Conservation (phyloP, 176 grass and related monocot species). For the Pontederia crassipes region DNA sequence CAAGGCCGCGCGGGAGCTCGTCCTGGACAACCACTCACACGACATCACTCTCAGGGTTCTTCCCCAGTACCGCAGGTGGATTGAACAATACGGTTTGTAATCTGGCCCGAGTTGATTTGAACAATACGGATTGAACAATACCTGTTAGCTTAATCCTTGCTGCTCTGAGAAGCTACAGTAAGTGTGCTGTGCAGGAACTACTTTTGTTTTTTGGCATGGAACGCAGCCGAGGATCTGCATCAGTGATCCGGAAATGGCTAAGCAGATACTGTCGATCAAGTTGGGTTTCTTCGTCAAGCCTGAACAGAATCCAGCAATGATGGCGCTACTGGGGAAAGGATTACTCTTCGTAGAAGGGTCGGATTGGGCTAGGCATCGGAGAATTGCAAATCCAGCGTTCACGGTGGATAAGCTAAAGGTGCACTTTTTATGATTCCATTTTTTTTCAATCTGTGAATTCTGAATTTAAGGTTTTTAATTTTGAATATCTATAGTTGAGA, state of each 20-base stretch:
- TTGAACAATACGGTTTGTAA: slow-evolving; percentile 27
- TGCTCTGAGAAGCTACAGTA: not conserved
- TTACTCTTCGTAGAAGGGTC: slow-evolving; percentile 22
- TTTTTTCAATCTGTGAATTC: too few species aligned
- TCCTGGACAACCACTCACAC: slow-evolving; percentile 24
- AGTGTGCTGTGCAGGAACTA: slow-evolving; percentile 21
- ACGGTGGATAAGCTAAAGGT: slow-evolving; percentile 13
- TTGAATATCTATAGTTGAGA: too few species aligned
- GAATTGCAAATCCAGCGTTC: slow-evolving; percentile 39
- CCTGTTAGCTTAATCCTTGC: not conserved
- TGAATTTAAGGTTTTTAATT: too few species aligned
- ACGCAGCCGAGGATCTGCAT: slow-evolving; percentile 24
- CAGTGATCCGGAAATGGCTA: slow-evolving; percentile 33
- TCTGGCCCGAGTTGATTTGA: not conserved
- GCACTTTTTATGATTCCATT: too few species aligned
- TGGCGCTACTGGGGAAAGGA: slow-evolving; percentile 41
- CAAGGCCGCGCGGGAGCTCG: not conserved
- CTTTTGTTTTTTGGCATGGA: slow-evolving; percentile 49
- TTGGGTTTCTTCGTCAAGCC: slow-evolving; percentile 33
- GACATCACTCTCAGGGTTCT: slow-evolving; percentile 20
- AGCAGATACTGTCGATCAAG: slow-evolving; percentile 44
- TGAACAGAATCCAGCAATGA: slow-evolving; percentile 9
- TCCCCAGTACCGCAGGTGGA: slow-evolving; percentile 29
- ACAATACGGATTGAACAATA: too few species aligned
- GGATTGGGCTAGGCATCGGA: slow-evolving; percentile 41